Conservation (phyloP, 2,329 filamentous ascomycete species). For the Hypoxylon sp. region DNA sequence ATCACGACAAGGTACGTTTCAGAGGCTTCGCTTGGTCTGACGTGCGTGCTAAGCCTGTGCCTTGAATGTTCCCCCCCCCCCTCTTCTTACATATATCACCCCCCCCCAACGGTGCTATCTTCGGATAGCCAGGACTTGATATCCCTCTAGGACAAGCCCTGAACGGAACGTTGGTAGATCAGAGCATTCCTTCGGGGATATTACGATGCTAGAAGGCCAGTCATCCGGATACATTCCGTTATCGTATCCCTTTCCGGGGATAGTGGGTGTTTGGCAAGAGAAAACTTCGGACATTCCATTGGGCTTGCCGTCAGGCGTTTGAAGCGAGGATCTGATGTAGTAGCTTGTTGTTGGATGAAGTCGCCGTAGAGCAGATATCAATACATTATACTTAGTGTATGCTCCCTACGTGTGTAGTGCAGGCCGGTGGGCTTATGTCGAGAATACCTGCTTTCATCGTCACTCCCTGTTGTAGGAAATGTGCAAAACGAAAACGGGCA, state of each 20-base stretch:
- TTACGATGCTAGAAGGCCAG: conserved; percentile 49
- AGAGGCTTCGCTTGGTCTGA: conserved; percentile 5
- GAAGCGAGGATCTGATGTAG: not conserved
- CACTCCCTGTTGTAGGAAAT: too few relatives aligned
- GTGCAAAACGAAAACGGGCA: too few relatives aligned
- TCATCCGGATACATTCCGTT: conserved; percentile 40
- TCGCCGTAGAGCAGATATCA: too few relatives aligned
- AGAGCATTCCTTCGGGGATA: conserved; percentile 45
- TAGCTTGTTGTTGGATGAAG: too few relatives aligned
- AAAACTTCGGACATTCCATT: conserved; percentile 47
- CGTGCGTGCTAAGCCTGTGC: conserved; percentile 15
- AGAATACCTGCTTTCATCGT: too few relatives aligned
- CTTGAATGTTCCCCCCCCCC: conserved; percentile 17
- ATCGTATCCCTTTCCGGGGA: conserved; percentile 37
- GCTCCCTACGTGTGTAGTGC: too few relatives aligned
- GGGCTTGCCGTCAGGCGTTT: not conserved
- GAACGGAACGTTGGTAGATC: conserved; percentile 86
- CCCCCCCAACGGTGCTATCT: conserved; percentile 81
- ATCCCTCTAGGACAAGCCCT: conserved; percentile 73
- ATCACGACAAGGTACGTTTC: conserved; percentile 41
- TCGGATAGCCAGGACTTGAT: conserved; percentile 73
- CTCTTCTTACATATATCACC: conserved; percentile 39
- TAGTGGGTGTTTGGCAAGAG: conserved; percentile 50
- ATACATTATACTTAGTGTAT: too few relatives aligned
- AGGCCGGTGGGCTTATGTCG: too few relatives aligned